These are phyloP conservation scores for Sugiyamaella xylanicola DNA, from an alignment of 1,139 yeast genomes.

Conservation along the genomic window DNA sequence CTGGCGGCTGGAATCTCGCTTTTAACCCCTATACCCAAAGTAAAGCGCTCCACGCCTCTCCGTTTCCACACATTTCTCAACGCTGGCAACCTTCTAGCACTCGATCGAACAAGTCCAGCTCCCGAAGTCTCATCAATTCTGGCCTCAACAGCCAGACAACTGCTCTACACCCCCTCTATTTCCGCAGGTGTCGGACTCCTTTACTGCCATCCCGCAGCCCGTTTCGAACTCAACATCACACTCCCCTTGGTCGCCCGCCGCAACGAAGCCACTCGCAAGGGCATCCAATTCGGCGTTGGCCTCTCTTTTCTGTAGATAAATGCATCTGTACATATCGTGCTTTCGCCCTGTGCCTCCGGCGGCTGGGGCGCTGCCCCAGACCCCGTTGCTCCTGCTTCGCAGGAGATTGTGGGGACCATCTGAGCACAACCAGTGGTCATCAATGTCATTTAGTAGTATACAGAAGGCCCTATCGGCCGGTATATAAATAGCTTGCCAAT, in stretches of 20 bases:
- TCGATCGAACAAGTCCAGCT: slow-evolving; percentile 33
- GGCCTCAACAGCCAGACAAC: slow-evolving; percentile 12
- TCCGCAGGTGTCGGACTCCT: slow-evolving; percentile 60
- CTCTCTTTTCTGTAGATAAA: slow-evolving; percentile 66
- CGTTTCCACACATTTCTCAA: slow-evolving; percentile 70
- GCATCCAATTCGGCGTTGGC: slow-evolving; percentile 91
- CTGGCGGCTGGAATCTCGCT: slow-evolving; percentile 69
- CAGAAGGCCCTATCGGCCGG: background rate
- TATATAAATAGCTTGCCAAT: slow-evolving; percentile 5
- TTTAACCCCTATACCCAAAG: slow-evolving; percentile 64
- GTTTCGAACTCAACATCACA: slow-evolving; percentile 86
- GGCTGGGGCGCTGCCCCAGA: slow-evolving; percentile 1
- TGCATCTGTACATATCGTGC: background rate
- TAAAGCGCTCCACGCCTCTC: slow-evolving; percentile 56
- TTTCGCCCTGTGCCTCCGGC: background rate
- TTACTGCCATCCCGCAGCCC: slow-evolving; percentile 82
- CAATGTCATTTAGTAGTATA: background rate
- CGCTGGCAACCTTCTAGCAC: slow-evolving; percentile 64
- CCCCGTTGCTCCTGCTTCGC: background rate
- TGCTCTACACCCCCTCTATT: slow-evolving; percentile 31
- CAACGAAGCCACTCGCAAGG: slow-evolving; percentile 73
- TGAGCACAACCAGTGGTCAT: no score
- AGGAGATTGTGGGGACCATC: background rate
- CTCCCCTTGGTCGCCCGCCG: slow-evolving; percentile 69
- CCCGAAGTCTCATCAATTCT: background rate